These are phyloP conservation scores for Chrysoporthe puriensis DNA, from an alignment of 2,329 filamentous ascomycete species.

Conservation along the genomic window DNA sequence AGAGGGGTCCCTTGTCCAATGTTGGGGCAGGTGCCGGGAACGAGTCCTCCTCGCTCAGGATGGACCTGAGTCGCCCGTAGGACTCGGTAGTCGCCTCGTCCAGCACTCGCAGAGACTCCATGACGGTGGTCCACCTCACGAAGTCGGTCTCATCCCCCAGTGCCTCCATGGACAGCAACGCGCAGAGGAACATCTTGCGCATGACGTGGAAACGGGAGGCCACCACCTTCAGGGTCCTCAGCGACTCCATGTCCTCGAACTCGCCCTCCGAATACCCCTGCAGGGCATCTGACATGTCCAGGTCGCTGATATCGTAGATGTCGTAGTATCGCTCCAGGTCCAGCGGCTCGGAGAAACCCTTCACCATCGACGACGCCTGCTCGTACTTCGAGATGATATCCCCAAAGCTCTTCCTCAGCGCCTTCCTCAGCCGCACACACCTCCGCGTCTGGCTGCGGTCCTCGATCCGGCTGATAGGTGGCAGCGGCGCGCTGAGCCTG, in stretches of 20 bases:
- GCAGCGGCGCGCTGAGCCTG: constrained; percentile 72
- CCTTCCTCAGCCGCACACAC: constrained; percentile 78
- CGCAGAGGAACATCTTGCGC: constrained; percentile 85
- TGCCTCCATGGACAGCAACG: constrained; percentile 84
- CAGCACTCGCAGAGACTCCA: constrained; percentile 72
- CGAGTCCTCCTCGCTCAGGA: constrained; percentile 78
- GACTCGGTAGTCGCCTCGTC: constrained; percentile 64
- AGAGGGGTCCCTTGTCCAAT: constrained; percentile 63
- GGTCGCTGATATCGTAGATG: constrained; percentile 77
- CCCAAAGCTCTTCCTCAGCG: constrained; percentile 71
- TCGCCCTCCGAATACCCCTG: constrained; percentile 66
- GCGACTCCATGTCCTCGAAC: constrained; percentile 75
- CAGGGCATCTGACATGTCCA: constrained; percentile 73
- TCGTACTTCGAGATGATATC: constrained; percentile 73
- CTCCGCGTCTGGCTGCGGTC: constrained; percentile 77
- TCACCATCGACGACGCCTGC: constrained; percentile 69
- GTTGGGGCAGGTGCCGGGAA: constrained; percentile 56
- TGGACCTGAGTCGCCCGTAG: constrained; percentile 67
- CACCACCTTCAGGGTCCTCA: constrained; percentile 79
- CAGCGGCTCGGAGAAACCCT: constrained; percentile 74
- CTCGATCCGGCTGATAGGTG: constrained; percentile 90
- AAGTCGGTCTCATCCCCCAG: constrained; percentile 78
- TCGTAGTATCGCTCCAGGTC: constrained; percentile 93
- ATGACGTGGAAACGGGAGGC: constrained; percentile 80
- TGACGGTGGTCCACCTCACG: constrained; percentile 75